These are phyloP conservation scores for Suhomyces xylopsoci DNA, from an alignment of 805 yeast species.

Conservation along the genomic window DNA sequence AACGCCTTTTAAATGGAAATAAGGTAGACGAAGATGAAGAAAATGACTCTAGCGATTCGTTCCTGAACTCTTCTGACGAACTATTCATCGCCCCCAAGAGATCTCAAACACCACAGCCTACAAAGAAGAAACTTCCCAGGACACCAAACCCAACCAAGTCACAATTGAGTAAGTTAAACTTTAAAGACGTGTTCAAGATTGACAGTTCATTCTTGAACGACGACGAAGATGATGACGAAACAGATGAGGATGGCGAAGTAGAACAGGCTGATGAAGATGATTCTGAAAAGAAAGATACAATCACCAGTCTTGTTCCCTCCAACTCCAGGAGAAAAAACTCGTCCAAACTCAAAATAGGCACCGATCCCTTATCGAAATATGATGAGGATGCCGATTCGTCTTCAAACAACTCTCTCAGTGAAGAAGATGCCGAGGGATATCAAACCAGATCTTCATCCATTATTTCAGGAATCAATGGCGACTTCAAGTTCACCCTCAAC, in stretches of 20 bases:
- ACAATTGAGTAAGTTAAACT: constrained; percentile 24
- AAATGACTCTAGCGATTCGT: constrained; percentile 2
- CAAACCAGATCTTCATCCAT: constrained; percentile 40
- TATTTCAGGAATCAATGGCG: constrained; percentile 38
- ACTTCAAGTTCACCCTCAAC: constrained; percentile 53
- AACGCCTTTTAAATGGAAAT: neutral
- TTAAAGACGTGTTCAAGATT: constrained; percentile 27
- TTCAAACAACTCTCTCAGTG: constrained; percentile 9
- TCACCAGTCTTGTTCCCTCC: constrained; percentile 8
- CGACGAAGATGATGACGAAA: constrained; percentile 10
- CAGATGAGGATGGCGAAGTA: constrained; percentile 6
- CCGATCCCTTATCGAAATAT: neutral
- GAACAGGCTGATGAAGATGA: constrained; percentile 10
- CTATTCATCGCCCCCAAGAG: constrained; percentile 7
- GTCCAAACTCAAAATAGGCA: constrained; percentile 1
- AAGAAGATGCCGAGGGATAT: constrained; percentile 17
- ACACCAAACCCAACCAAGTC: constrained; percentile 35
- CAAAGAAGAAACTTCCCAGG: constrained; percentile 29
- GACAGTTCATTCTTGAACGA: neutral
- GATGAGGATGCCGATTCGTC: constrained; percentile 12
- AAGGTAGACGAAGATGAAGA: constrained; percentile 8
- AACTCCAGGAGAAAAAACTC: constrained; percentile 5
- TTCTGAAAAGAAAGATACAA: constrained; percentile 11
- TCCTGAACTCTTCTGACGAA: constrained; percentile 9
- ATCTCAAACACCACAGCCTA: neutral